Conservation (phyloP, 2,329 filamentous ascomycete genomes). For the Cladophialophora bantiana region DNA sequence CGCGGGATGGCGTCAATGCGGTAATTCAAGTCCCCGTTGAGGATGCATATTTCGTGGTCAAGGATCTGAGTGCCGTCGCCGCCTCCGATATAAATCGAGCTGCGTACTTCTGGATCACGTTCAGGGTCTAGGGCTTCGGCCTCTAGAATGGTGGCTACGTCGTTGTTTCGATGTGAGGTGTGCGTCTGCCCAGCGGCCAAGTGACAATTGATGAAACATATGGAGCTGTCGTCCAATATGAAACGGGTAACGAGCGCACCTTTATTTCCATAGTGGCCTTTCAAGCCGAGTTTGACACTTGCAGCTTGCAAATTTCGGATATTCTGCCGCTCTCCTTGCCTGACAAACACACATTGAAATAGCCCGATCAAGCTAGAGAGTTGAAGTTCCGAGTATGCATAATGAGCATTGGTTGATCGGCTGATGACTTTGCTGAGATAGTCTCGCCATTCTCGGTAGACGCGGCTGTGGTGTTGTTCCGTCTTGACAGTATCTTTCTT, state of each 20-base stretch:
- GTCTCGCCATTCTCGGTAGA: slow-evolving; percentile 96
- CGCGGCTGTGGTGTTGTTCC: slow-evolving; percentile 92
- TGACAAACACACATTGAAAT: slow-evolving; percentile 96
- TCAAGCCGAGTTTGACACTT: slow-evolving; percentile 95
- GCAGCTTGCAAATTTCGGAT: slow-evolving; percentile 79
- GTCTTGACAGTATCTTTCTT: slow-evolving; percentile 78
- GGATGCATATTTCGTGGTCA: slow-evolving; percentile 95
- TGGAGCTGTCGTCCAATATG: slow-evolving; percentile 86
- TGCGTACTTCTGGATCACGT: slow-evolving; percentile 68
- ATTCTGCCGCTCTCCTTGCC: slow-evolving; percentile 74
- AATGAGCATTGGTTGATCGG: slow-evolving; percentile 77
- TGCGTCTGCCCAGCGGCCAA: slow-evolving; percentile 91
- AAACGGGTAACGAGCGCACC: slow-evolving; percentile 93
- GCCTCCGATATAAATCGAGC: slow-evolving; percentile 85
- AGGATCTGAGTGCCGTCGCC: slow-evolving; percentile 94
- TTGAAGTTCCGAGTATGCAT: slow-evolving; percentile 84
- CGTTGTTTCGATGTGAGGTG: slow-evolving; percentile 88
- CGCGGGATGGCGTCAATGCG: slow-evolving; percentile 97
- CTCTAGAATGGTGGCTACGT: slow-evolving; percentile 89
- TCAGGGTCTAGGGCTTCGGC: slow-evolving; percentile 75
- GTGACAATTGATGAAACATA: slow-evolving; percentile 98
- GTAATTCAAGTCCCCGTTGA: slow-evolving; percentile 97
- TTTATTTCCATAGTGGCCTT: slow-evolving; percentile 94
- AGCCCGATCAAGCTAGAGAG: slow-evolving; percentile 89
- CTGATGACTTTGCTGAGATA: slow-evolving; percentile 83